A percentile compares a stretch with the other conserved stretches of the same genome.
phyloP scores from a whole-genome alignment of 805 yeast genomes.

The Pichia phayaonensis region DNA sequence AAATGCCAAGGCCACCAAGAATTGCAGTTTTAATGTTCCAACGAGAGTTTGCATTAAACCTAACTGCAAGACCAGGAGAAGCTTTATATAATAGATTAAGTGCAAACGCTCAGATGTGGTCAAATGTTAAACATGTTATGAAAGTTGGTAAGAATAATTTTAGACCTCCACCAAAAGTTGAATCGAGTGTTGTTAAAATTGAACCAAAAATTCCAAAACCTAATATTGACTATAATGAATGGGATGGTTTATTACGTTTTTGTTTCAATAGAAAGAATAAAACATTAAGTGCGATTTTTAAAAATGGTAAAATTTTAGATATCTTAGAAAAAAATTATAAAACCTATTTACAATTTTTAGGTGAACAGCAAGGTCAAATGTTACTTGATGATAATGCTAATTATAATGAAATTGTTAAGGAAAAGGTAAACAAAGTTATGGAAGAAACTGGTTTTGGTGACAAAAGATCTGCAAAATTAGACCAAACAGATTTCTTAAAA shows the following conservation, averaged over 20 bases:
- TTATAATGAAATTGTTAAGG: conserved; percentile 46
- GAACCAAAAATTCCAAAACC: conserved; percentile 93
- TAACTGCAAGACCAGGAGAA: conserved; percentile 96
- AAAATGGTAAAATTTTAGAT: conserved; percentile 67
- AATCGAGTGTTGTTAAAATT: conserved; percentile 89
- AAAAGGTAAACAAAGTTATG: conserved; percentile 66
- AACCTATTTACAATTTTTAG: conserved; percentile 50
- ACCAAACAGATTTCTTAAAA: conserved; percentile 86
- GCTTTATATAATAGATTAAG: conserved; percentile 84
- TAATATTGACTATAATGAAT: conserved; percentile 85
- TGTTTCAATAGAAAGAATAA: conserved; percentile 91
- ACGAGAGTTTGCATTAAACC: conserved; percentile 89
- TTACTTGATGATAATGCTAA: conserved; percentile 36
- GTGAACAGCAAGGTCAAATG: conserved; percentile 42
- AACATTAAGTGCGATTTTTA: conserved; percentile 89
- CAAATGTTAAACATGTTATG: conserved; percentile 97
- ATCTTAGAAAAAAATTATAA: conserved; percentile 85
- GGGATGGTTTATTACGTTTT: conserved; percentile 93
- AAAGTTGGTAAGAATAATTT: conserved; percentile 95
- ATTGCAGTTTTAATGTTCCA: conserved; percentile 96
- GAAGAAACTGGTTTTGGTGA: conserved; percentile 74
- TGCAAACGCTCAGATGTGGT: conserved; percentile 99
- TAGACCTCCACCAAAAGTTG: conserved; percentile 98
- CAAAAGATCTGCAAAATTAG: conserved; percentile 88
- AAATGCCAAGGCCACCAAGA: conserved; percentile 90